Evolutionary conservation across 331 rosid genomes (phyloP), one percentile per base, ranked within the genome.

Genomic region (Quercus lobata): DNA sequence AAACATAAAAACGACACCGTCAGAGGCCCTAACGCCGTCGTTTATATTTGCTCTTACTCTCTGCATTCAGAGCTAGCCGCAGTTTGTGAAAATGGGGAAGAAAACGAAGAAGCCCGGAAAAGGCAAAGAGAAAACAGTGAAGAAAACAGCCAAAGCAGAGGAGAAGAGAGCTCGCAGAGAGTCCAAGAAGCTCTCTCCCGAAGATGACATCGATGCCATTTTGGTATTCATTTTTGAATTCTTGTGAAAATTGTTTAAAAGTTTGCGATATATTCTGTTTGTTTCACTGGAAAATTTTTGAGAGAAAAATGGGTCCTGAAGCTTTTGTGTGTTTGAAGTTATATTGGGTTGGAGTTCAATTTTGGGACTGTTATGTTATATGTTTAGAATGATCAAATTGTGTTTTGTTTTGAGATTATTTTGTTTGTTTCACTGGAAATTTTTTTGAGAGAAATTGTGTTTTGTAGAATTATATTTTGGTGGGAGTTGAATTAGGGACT

Each of bases 71-170:
- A 35, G 72, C 72, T 2, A 19, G 72, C 72, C 72, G 70, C 54
- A 16, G 11, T 6, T 34, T 18, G 14, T 6, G 17, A 71, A 70
- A 57, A 92, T 95, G 99, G 99, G 99, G 83, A 95, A 95, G 92
- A 95, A 95, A 76, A 81, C 93, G 78, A 95, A 95, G 96, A 95
- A 95, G 74, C 86, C 91, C 10, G 97, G 99, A 9, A 95, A 91
- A 84, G 99, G 99, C 55, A 95, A 93, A 84, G 99, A 93, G 87
- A 95, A 95, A 83, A 95, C 99, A 0, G 98, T 87, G 90, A 89
- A 32, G 82, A 95, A 91, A 84, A 91, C 98, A 3, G 93, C 93
- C 12, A 95, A 89, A 82, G 96, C 96, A 1, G 98, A 91, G 5
- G 98, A 91, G 57, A 95, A 95, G 82, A 87, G 71, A 90, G 90